Percentiles rank a stretch among this genome's conserved stretches.
phyloP scores from a whole-genome alignment of 148 eudicot species.

The Agrostemma githago region DNA sequence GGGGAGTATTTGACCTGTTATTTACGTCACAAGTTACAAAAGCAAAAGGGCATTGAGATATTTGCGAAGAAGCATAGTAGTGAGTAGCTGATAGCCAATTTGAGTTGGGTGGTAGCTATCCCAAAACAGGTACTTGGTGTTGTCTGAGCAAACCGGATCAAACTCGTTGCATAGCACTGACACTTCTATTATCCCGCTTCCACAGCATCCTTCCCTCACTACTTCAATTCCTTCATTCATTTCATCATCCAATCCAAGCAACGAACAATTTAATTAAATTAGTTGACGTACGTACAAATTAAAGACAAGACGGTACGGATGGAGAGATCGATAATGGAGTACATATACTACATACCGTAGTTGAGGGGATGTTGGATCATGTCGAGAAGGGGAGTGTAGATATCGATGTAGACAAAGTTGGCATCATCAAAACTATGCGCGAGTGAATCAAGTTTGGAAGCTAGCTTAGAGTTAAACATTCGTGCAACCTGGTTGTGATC shows the following conservation, averaged over 20 bases:
- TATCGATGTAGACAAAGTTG: conserved; percentile 29
- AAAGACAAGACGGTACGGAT: too few relatives aligned
- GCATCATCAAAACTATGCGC: conserved; percentile 13
- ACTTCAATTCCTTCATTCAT: conserved; percentile 32
- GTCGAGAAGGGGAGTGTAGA: conserved; percentile 27
- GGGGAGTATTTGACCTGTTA: too few relatives aligned
- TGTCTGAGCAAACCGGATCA: conserved; percentile 33
- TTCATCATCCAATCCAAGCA: too few relatives aligned
- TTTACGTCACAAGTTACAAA: too few relatives aligned
- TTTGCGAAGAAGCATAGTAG: conserved; percentile 11
- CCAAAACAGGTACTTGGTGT: conserved; percentile 41
- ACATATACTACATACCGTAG: conserved; percentile 25
- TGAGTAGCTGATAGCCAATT: conserved; percentile 27
- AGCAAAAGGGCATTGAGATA: conserved; percentile 2
- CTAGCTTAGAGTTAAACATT: conserved; percentile 40
- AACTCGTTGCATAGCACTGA: conserved; percentile 29
- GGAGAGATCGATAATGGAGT: neutral
- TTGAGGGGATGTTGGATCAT: conserved; percentile 24
- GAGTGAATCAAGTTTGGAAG: conserved; percentile 24
- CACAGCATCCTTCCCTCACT: conserved; percentile 42
- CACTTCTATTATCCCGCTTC: conserved; percentile 41
- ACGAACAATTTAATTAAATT: too few relatives aligned
- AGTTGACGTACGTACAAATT: too few relatives aligned
- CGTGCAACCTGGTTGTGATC: conserved; percentile 31
- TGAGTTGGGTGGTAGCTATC: conserved; percentile 60